These are phyloP conservation scores for Fusarium tanahbumbuense DNA, from an alignment of 2,329 filamentous ascomycete genomes.

Conservation along the genomic window DNA sequence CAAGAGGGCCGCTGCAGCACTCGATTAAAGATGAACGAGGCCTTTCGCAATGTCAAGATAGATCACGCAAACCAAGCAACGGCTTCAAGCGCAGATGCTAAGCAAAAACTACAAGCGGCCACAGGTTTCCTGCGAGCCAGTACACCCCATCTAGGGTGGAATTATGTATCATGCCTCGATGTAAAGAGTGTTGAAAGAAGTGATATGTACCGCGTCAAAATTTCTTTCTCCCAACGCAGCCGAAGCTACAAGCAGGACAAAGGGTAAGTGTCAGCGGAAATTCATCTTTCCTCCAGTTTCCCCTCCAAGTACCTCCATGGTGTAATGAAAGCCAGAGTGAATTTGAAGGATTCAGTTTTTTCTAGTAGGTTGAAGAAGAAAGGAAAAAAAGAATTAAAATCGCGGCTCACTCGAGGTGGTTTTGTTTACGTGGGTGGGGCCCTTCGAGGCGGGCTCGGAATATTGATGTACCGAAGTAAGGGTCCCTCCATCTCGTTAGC, in stretches of 20 bases:
- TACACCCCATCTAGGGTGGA: not conserved
- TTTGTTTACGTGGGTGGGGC: conserved; percentile 28
- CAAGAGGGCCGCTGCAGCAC: not conserved
- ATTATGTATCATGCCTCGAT: not conserved
- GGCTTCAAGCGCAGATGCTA: not conserved
- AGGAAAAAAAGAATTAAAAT: conserved; percentile 42
- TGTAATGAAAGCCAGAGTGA: conserved; percentile 73
- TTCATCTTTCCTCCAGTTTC: conserved; percentile 76
- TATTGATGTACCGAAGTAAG: conserved; percentile 41
- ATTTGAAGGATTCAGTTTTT: conserved; percentile 68
- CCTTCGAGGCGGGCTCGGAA: conserved; percentile 38
- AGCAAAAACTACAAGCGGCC: not conserved
- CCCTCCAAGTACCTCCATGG: conserved; percentile 70
- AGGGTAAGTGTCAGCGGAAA: conserved; percentile 61
- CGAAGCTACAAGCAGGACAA: conserved; percentile 54
- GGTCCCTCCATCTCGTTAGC: not conserved
- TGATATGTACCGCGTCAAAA: conserved; percentile 52
- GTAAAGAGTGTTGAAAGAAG: not conserved
- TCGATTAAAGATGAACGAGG: not conserved
- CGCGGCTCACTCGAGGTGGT: conserved; percentile 17
- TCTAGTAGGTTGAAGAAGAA: conserved; percentile 58
- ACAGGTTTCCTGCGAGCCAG: not conserved
- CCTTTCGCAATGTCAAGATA: not conserved
- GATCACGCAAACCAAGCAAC: not conserved
- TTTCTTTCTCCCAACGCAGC: conserved; percentile 54